Evolutionary conservation across 1,284 basidiomycete species (phyloP), one percentile per base, ranked within the genome.

Genomic region (Moesziomyces sp.): DNA sequence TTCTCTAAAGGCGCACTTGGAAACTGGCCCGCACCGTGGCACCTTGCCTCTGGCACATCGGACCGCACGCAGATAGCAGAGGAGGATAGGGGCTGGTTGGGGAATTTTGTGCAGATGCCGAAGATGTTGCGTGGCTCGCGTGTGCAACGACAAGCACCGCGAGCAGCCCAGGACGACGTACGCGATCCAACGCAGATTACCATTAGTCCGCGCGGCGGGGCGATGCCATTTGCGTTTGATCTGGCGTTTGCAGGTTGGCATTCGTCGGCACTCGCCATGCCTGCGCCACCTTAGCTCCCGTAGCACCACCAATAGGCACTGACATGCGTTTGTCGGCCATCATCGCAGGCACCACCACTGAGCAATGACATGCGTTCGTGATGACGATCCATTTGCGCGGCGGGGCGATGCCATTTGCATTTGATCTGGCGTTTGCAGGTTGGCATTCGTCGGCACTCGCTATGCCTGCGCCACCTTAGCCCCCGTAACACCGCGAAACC

Each of bases 1-100:
- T 93, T 90, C 83, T 90, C 89, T 21, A 84, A 86, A 33, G 93
- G 94, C 23, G 93, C 93, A 3, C 86, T 95, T 42, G 94, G 94
- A 0, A 87, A 94, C 2, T 93, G 93, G 16, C 21, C 11, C 5
- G 19, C 45, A 1, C 63, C 64, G 3, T 61, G 53, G 57, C 3
- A 28, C 26, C 26, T 28, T 28, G 26, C 5, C 26, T 28, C 26
- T 28, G 6, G 26, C 26, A 28, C 26, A 7, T 7, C 26, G 26
- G 26, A 28, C 6, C 26, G 26, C 26, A 28, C 26, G 6, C 33
- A 50, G 16, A 46, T 14, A 16, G 55, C 52, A 9, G 51, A 59
- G 46, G 56, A 33, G 4, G 53, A 52, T 4, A n/a, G 52, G 21
- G 56, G 58, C 0, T 49, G 54, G 57, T 46, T 53, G 3, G 33